Percentiles rank a stretch among this genome's conserved stretches.
These are phyloP conservation scores for Heliamphora exappendiculata DNA, from an alignment of 148 eudicot genomes.

Conservation along the genomic window DNA sequence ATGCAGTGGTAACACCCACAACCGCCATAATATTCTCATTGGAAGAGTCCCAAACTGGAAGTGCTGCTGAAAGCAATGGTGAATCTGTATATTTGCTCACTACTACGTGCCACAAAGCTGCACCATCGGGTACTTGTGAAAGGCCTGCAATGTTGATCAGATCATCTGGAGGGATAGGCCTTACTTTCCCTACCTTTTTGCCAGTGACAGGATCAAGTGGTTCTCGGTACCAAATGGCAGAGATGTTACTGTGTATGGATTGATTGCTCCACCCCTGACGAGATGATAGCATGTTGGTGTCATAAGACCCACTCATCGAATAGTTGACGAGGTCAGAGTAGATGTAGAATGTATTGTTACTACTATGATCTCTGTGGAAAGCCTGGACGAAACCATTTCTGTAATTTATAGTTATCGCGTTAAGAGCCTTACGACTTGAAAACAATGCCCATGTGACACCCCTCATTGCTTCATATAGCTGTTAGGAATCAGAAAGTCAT, in stretches of 20 bases:
- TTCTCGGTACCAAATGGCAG: constrained; percentile 87
- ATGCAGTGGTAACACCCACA: constrained; percentile 88
- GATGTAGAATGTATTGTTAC: constrained; percentile 74
- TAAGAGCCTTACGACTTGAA: constrained; percentile 77
- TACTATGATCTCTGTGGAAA: constrained; percentile 83
- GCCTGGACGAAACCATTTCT: constrained; percentile 94
- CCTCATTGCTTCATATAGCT: constrained; percentile 88
- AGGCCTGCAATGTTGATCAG: constrained; percentile 84
- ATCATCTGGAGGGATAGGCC: constrained; percentile 69
- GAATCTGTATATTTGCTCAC: constrained; percentile 80
- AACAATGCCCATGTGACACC: constrained; percentile 88
- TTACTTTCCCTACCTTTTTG: constrained; percentile 49
- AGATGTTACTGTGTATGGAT: constrained; percentile 50
- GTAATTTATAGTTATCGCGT: constrained; percentile 69
- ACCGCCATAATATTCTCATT: constrained; percentile 72
- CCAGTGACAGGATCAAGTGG: constrained; percentile 77
- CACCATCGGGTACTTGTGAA: constrained; percentile 94
- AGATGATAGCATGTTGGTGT: constrained; percentile 37
- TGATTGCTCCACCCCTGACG: constrained; percentile 77
- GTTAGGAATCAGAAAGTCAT: constrained; percentile 22
- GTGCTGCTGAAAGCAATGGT: constrained; percentile 87
- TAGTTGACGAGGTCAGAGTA: constrained; percentile 78
- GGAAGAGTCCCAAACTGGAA: constrained; percentile 76
- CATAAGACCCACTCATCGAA: constrained; percentile 48
- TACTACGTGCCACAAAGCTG: constrained; percentile 90